These are phyloP conservation scores for Yueomyces sp. DNA, from an alignment of 1,139 yeast genomes.

Conservation along the genomic window DNA sequence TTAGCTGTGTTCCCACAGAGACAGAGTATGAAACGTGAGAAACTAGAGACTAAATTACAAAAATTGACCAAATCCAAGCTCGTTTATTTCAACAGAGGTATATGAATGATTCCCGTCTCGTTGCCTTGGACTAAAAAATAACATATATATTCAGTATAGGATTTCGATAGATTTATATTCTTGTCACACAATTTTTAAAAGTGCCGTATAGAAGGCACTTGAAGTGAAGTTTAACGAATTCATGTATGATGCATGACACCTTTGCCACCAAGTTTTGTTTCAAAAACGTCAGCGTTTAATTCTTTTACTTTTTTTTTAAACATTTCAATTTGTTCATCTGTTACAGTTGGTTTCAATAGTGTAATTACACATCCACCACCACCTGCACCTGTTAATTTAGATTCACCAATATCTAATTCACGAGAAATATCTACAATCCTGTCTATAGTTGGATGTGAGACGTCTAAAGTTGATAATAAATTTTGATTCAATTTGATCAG, in stretches of 20 bases:
- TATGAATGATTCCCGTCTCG: slow-evolving; percentile 25
- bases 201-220: too few species aligned
- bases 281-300: slow-evolving; percentile 64
- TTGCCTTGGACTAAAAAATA: too few species aligned
- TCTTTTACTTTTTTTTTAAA: slow-evolving; percentile 22
- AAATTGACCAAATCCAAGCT: slow-evolving; percentile 40
- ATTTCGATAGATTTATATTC: too few species aligned
- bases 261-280: slow-evolving; percentile 76
- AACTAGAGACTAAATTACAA: slow-evolving; percentile 53
- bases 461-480: slow-evolving; percentile 72
- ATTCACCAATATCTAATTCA: slow-evolving; percentile 56
- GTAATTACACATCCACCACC: slow-evolving; percentile 99
- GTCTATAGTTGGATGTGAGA: slow-evolving; percentile 83
- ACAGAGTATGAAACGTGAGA: slow-evolving; percentile 42
- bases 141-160: not conserved
- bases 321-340: slow-evolving; percentile 26
- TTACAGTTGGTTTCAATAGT: slow-evolving; percentile 42
- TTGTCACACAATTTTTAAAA: too few species aligned
- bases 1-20: slow-evolving; percentile 91
- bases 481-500: slow-evolving; percentile 85
- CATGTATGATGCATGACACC: slow-evolving; percentile 30
- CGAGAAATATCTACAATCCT: slow-evolving; percentile 53
- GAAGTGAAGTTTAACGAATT: too few species aligned
- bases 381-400: slow-evolving; percentile 96
- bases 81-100: slow-evolving; percentile 88